phyloP scores from a whole-genome alignment of 805 yeast genomes.

The Kluyveromyces nonfermentans region DNA sequence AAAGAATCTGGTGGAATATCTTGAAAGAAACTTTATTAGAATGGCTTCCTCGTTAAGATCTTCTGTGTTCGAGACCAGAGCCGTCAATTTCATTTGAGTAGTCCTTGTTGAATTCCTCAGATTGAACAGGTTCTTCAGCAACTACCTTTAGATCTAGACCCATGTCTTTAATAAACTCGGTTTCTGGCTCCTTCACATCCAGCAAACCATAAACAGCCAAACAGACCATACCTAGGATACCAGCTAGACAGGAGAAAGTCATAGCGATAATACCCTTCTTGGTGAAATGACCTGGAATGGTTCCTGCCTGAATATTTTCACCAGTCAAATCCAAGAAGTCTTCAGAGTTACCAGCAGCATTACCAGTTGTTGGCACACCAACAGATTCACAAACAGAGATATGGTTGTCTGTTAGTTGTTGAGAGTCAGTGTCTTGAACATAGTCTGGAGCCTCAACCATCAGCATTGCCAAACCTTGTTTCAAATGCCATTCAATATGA shows the following conservation, averaged over 20 bases:
- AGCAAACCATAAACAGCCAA: slow-evolving; percentile 80
- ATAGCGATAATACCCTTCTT: slow-evolving; percentile 91
- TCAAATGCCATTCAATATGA: slow-evolving; percentile 97
- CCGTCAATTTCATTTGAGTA: too few species aligned
- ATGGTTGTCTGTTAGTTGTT: slow-evolving; percentile 55
- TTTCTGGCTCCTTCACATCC: slow-evolving; percentile 65
- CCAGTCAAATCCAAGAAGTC: slow-evolving; percentile 63
- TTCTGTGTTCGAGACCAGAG: too few species aligned
- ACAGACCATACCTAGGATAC: slow-evolving; percentile 67
- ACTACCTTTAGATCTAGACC: slow-evolving; percentile 37
- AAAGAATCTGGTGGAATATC: neutral
- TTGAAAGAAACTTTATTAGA: too few species aligned
- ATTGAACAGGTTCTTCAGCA: slow-evolving; percentile 19
- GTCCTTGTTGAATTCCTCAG: too few species aligned
- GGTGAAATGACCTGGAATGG: slow-evolving; percentile 84
- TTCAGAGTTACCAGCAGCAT: slow-evolving; percentile 77
- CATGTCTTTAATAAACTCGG: slow-evolving; percentile 46
- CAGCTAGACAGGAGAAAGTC: slow-evolving; percentile 83
- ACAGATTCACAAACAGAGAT: slow-evolving; percentile 48
- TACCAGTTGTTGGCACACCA: slow-evolving; percentile 53
- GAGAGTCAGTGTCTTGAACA: slow-evolving; percentile 44
- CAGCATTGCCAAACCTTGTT: slow-evolving; percentile 80
- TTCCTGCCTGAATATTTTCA: slow-evolving; percentile 55
- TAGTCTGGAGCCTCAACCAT: slow-evolving; percentile 77
- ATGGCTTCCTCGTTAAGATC: too few species aligned